Evolutionary conservation across 805 yeast species (phyloP).

Genomic region (Dipodascus geniculatus): DNA sequence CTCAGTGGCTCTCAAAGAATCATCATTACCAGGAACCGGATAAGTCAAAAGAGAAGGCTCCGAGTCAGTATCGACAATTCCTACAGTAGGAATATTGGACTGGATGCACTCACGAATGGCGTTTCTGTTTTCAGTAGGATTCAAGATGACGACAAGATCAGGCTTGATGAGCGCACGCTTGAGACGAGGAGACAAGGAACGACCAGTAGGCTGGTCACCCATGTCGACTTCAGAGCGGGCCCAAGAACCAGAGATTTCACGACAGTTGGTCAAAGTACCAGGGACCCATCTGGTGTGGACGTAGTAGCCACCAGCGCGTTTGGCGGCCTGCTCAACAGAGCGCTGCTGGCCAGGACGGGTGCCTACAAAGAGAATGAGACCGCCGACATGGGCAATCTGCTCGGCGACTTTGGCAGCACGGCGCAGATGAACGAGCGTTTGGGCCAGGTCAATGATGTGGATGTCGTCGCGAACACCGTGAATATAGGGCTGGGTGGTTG

Average conservation of each 20-base stretch:
- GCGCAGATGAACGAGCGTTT: slow-evolving; percentile 62
- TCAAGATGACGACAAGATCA: slow-evolving; percentile 74
- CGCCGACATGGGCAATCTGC: slow-evolving; percentile 76
- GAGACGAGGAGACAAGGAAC: slow-evolving; percentile 41
- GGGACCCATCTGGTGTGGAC: slow-evolving; percentile 86
- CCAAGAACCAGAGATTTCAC: slow-evolving; percentile 47
- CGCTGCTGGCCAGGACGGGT: slow-evolving; percentile 67
- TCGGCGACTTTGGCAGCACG: slow-evolving; percentile 79
- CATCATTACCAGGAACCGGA: slow-evolving; percentile 95
- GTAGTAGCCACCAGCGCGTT: slow-evolving; percentile 65
- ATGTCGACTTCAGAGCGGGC: slow-evolving; percentile 68
- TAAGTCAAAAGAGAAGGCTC: slow-evolving; percentile 85
- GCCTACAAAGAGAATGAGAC: slow-evolving; percentile 75
- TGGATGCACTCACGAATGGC: slow-evolving; percentile 73
- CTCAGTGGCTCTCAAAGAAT: slow-evolving; percentile 69
- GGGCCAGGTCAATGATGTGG: slow-evolving; percentile 81
- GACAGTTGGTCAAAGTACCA: slow-evolving; percentile 82
- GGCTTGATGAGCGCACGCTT: slow-evolving; percentile 55
- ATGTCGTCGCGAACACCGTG: slow-evolving; percentile 86
- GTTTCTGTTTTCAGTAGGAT: slow-evolving; percentile 77
- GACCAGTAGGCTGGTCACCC: slow-evolving; percentile 53
- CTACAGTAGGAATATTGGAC: slow-evolving; percentile 82
- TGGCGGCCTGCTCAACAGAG: slow-evolving; percentile 69
- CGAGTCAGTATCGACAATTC: slow-evolving; percentile 85
- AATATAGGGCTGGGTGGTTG: slow-evolving; percentile 73